phyloP scores from a whole-genome alignment of 1,284 basidiomycete genomes.

The Ustanciosporium gigantosporum region DNA sequence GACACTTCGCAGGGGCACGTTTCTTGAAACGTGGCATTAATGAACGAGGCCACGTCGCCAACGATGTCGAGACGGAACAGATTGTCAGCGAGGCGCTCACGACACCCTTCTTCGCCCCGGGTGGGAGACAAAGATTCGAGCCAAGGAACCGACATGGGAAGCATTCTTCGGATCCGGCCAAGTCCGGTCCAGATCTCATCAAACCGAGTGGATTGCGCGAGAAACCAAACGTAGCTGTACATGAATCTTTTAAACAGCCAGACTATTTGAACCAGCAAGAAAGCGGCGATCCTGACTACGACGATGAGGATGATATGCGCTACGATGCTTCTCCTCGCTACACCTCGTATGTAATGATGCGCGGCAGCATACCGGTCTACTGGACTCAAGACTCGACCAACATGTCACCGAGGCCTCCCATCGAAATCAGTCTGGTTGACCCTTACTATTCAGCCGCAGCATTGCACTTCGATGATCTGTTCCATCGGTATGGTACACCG shows the following conservation, averaged over 20 bases:
- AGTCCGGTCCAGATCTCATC: slow-evolving; percentile 5
- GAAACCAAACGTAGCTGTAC: slow-evolving; percentile 5
- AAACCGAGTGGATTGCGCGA: slow-evolving; percentile 21
- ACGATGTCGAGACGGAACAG: slow-evolving; percentile 99
- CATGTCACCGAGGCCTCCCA: slow-evolving; percentile 89
- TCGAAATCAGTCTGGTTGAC: slow-evolving; percentile 85
- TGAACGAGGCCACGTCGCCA: slow-evolving; percentile 88
- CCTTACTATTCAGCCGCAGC: slow-evolving; percentile 93
- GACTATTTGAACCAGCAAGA: background rate
- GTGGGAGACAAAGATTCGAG: slow-evolving; percentile 8
- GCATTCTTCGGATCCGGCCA: background rate
- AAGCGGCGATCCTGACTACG: slow-evolving; percentile 1
- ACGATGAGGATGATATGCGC: slow-evolving; percentile 13
- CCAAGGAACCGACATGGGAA: slow-evolving; percentile 4
- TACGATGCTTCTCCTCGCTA: slow-evolving; percentile 70
- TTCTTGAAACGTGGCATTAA: slow-evolving; percentile 95
- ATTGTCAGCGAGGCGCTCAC: slow-evolving; percentile 93
- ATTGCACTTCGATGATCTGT: slow-evolving; percentile 89
- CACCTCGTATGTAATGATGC: slow-evolving; percentile 94
- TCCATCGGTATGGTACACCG: slow-evolving; percentile 85
- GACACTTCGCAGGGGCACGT: slow-evolving; percentile 93
- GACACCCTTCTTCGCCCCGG: slow-evolving; percentile 63
- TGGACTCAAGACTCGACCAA: slow-evolving; percentile 93
- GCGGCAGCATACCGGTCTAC: slow-evolving; percentile 91
- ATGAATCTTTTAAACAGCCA: background rate